Conservation (phyloP, 2,329 filamentous ascomycete genomes). For the Pseudophaeomoniella oleicola region DNA sequence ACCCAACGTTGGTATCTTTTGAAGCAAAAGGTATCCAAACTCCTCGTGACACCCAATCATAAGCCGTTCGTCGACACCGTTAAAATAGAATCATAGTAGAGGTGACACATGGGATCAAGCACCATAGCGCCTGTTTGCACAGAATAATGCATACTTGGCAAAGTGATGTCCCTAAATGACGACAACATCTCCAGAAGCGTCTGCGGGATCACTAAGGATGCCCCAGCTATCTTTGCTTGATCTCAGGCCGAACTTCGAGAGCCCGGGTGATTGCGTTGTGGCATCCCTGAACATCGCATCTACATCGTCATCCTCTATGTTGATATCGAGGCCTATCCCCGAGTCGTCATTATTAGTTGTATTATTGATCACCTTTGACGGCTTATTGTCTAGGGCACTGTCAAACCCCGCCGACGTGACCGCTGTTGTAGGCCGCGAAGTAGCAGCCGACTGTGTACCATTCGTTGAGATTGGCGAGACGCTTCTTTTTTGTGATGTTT, state of each 20-base stretch:
- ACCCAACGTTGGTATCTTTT: too few relatives aligned
- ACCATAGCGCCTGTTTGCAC: too few relatives aligned
- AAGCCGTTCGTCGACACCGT: too few relatives aligned
- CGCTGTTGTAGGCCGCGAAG: constrained; percentile 11
- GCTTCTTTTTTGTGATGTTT: constrained; percentile 7
- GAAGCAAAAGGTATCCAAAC: too few relatives aligned
- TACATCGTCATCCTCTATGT: constrained; percentile 40
- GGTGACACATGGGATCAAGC: too few relatives aligned
- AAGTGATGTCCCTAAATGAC: constrained; percentile 29
- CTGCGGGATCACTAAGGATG: constrained; percentile 21
- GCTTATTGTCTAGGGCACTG: constrained; percentile 2
- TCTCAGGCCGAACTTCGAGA: constrained; percentile 35
- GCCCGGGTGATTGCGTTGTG: constrained; percentile 32
- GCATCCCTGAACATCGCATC: constrained; percentile 40
- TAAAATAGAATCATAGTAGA: too few relatives aligned
- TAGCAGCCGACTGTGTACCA: constrained; percentile 11
- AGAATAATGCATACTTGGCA: too few relatives aligned
- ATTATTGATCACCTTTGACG: neutral
- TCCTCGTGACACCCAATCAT: too few relatives aligned
- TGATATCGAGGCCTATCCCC: constrained; percentile 12
- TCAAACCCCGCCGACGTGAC: constrained; percentile 10
- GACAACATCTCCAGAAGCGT: constrained; percentile 29
- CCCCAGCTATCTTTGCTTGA: constrained; percentile 75
- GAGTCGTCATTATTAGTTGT: constrained; percentile 8
- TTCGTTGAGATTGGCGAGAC: constrained; percentile 12